Evolutionary conservation across 352 stramenopile genomes (phyloP).

Genomic region (Phytophthora cactorum): DNA sequence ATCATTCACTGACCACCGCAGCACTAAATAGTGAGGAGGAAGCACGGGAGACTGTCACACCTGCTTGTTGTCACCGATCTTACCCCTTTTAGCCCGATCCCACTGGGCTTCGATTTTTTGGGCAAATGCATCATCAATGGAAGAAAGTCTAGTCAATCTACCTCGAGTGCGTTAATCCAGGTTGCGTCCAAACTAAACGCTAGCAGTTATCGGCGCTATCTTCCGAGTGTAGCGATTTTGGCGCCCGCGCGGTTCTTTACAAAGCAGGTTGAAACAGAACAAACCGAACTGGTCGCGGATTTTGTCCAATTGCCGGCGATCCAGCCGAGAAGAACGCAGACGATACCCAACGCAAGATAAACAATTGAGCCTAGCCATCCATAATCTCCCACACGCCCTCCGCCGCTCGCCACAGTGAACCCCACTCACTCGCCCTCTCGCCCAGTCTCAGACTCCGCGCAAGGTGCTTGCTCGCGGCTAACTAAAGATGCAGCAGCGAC

Average conservation of each 20-base stretch:
- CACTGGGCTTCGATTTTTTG: slow-evolving; percentile 32
- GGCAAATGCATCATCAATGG: slow-evolving; percentile 29
- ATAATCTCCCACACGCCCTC: slow-evolving; percentile 16
- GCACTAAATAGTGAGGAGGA: too few relatives aligned
- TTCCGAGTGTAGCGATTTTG: neutral
- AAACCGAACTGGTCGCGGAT: slow-evolving; percentile 5
- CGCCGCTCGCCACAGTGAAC: slow-evolving; percentile 5
- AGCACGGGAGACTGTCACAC: too few relatives aligned
- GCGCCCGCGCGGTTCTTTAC: slow-evolving; percentile 29
- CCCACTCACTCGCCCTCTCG: slow-evolving; percentile 13
- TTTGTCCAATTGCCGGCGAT: slow-evolving; percentile 38
- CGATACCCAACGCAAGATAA: slow-evolving; percentile 30
- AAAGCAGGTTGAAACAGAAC: slow-evolving; percentile 1
- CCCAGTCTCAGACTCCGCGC: slow-evolving; percentile 3
- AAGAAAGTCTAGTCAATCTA: slow-evolving; percentile 14
- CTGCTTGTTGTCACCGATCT: slow-evolving; percentile 4
- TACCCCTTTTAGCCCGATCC: slow-evolving; percentile 4
- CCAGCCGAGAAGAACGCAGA: slow-evolving; percentile 17
- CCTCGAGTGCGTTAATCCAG: neutral
- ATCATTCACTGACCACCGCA: too few relatives aligned
- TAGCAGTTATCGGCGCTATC: neutral
- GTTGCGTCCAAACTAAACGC: neutral
- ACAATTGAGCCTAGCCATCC: slow-evolving; percentile 15
- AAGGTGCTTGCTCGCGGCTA: slow-evolving; percentile 1
- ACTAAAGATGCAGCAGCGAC: slow-evolving; percentile 27